phyloP scores from a whole-genome alignment of 108 stramenopile genomes.

The Nannochloropsis salina region DNA sequence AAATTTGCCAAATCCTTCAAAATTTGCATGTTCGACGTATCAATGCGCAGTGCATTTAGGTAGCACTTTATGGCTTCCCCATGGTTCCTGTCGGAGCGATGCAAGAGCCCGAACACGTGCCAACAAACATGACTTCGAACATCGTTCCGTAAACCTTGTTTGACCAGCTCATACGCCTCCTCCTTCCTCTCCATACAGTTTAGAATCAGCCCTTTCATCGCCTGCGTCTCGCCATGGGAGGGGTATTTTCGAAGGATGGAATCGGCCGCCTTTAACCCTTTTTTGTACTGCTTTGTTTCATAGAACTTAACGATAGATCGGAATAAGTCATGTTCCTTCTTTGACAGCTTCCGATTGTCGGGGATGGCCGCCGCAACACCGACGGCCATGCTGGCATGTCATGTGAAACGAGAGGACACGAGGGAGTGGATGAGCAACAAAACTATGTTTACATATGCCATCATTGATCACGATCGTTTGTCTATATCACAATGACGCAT shows the following conservation, averaged over 20 bases:
- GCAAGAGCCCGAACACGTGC: constrained; percentile 94
- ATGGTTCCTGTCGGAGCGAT: constrained; percentile 91
- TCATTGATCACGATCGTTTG: too few species aligned
- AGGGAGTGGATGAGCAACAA: background rate
- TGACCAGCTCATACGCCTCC: constrained; percentile 83
- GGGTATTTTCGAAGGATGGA: constrained; percentile 77
- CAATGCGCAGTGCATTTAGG: constrained; percentile 89
- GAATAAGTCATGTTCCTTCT: constrained; percentile 87
- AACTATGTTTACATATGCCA: too few species aligned
- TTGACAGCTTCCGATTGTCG: constrained; percentile 71
- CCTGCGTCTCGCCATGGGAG: constrained; percentile 91
- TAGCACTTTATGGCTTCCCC: constrained; percentile 95
- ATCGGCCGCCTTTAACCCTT: constrained; percentile 73
- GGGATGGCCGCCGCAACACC: constrained; percentile 26
- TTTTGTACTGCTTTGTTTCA: constrained; percentile 96
- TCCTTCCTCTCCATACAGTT: constrained; percentile 65
- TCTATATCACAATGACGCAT: too few species aligned
- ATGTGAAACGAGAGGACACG: background rate
- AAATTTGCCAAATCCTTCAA: constrained; percentile 83
- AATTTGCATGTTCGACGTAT: constrained; percentile 83
- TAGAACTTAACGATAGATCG: constrained; percentile 80
- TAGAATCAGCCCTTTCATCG: constrained; percentile 88
- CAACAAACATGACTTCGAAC: constrained; percentile 95
- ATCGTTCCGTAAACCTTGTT: constrained; percentile 77
- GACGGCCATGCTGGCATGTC: background rate